Conservation (phyloP, 1,284 basidiomycete genomes). For the Malassezia japonica region DNA sequence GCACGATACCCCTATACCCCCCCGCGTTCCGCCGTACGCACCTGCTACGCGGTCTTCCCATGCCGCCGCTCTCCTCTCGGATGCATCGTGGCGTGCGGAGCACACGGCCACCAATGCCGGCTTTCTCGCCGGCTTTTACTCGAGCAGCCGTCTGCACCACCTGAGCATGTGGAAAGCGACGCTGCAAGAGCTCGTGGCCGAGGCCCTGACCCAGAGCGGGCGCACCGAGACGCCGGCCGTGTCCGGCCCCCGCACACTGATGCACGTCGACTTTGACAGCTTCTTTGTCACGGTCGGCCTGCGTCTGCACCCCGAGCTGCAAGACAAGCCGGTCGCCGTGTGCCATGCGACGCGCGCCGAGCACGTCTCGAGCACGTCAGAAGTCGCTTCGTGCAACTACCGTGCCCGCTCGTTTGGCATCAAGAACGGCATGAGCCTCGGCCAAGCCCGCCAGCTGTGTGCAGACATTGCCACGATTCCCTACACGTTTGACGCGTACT, state of each 20-base stretch:
- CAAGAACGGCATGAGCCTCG: slow-evolving; percentile 82
- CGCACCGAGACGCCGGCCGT: slow-evolving; percentile 54
- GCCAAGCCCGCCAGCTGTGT: slow-evolving; percentile 36
- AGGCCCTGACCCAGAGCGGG: slow-evolving; percentile 57
- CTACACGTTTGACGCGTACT: slow-evolving; percentile 65
- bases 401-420: slow-evolving; percentile 80
- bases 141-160: slow-evolving; percentile 82
- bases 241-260: slow-evolving; percentile 44
- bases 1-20: too few species aligned
- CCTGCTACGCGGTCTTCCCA: too few species aligned
- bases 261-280: slow-evolving; percentile 64
- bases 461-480: slow-evolving; percentile 64
- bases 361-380: slow-evolving; percentile 49
- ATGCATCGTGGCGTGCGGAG: slow-evolving; percentile 61
- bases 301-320: slow-evolving; percentile 29
- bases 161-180: slow-evolving; percentile 87
- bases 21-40: too few species aligned
- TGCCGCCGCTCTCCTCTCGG: slow-evolving; percentile 11
- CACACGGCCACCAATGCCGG: slow-evolving; percentile 73
- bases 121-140: slow-evolving; percentile 82
- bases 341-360: slow-evolving; percentile 62
- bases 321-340: slow-evolving; percentile 67
- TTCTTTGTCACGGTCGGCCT: slow-evolving; percentile 65
- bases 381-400: slow-evolving; percentile 89
- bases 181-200: slow-evolving; percentile 65